Evolutionary conservation across 2,329 filamentous ascomycete species (phyloP).

Genomic region (Phialophora chinensis): DNA sequence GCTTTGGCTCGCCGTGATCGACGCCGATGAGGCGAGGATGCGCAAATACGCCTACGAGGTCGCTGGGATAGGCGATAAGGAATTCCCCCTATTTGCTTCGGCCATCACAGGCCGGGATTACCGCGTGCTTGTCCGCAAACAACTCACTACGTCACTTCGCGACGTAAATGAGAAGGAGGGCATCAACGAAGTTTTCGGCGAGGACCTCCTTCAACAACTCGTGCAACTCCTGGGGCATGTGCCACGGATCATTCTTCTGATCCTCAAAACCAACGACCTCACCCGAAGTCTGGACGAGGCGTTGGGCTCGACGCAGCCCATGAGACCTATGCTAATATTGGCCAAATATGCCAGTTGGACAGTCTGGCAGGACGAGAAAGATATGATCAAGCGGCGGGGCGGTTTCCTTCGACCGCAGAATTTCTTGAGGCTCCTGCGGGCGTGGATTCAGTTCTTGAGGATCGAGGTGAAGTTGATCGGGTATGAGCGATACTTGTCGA

Average conservation of each 20-base stretch:
- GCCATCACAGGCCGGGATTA: constrained; percentile 96
- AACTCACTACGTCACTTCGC: constrained; percentile 58
- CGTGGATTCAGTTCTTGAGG: constrained; percentile 60
- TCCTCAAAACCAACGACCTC: constrained; percentile 96
- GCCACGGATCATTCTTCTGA: constrained; percentile 88
- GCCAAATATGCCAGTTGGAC: constrained; percentile 67
- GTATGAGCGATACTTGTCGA: constrained; percentile 63
- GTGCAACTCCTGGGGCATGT: constrained; percentile 88
- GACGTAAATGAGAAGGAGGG: constrained; percentile 79
- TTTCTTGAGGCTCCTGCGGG: constrained; percentile 56
- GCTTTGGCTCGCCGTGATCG: constrained; percentile 94
- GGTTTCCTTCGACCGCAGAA: constrained; percentile 61
- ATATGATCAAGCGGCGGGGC: constrained; percentile 54
- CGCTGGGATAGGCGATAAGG: constrained; percentile 83
- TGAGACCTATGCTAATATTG: constrained; percentile 68
- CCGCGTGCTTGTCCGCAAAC: constrained; percentile 70
- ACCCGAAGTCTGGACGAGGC: constrained; percentile 93
- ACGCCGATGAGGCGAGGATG: constrained; percentile 85
- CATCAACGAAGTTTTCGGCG: constrained; percentile 83
- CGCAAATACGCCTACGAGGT: constrained; percentile 86
- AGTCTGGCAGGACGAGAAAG: constrained; percentile 67
- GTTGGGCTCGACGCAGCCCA: constrained; percentile 61
- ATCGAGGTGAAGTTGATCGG: constrained; percentile 63
- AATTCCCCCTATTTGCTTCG: constrained; percentile 93
- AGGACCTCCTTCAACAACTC: constrained; percentile 85